Evolutionary conservation across 441 rosid species (phyloP).

Genomic region (Biscutella laevigata): DNA sequence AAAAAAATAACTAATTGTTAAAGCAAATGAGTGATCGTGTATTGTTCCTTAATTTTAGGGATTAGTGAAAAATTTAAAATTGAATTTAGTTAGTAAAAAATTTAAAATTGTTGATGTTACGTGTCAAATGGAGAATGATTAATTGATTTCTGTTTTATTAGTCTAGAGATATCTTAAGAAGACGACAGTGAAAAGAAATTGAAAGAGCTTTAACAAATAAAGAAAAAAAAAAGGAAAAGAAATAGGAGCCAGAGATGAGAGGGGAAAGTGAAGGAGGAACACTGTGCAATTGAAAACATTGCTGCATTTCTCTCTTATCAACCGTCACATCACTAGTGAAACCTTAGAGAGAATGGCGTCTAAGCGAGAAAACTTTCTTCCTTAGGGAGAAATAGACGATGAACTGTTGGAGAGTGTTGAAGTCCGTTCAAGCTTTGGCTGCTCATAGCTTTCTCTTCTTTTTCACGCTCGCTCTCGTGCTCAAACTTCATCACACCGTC

Average conservation of each 20-base stretch:
- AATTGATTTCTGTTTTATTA: no score
- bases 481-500: conserved; percentile 55
- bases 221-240: background rate
- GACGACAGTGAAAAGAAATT: no score
- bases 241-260: background rate
- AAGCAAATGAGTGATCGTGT: no score
- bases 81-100: no score
- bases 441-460: conserved; percentile 65
- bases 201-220: no score
- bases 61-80: no score
- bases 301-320: conserved; percentile 6
- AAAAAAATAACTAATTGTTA: no score
- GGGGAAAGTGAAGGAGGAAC: background rate
- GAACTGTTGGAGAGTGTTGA: conserved; percentile 79
- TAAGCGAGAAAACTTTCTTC: background rate
- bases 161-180: no score
- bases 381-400: conserved; percentile 29
- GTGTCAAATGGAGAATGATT: no score
- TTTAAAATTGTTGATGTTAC: no score
- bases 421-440: conserved; percentile 74
- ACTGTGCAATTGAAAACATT: conserved; percentile 11
- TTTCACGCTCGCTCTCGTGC: conserved; percentile 70
- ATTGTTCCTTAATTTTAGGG: no score
- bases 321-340: background rate
- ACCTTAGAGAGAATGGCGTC: conserved; percentile 13